Conservation (phyloP, 495 filamentous ascomycete genomes). For the Neurospora sp. region DNA sequence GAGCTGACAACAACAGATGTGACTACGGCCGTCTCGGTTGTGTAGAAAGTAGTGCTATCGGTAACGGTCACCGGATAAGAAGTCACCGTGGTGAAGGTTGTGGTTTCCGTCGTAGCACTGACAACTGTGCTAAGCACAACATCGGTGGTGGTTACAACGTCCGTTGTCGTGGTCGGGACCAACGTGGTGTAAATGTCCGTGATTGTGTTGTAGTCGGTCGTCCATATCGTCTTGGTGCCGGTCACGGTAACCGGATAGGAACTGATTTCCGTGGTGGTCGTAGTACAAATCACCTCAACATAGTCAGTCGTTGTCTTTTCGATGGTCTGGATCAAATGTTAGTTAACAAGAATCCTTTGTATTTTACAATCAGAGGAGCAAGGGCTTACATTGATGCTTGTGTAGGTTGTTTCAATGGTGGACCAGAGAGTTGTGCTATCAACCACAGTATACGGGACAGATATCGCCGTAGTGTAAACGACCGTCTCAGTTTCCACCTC, state of each 20-base stretch:
- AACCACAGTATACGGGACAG: conserved; percentile 5
- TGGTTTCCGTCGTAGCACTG: conserved; percentile 20
- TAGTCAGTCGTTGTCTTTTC: not conserved
- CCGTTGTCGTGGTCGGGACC: conserved; percentile 16
- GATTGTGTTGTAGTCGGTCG: conserved; percentile 8
- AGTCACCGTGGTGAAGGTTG: conserved; percentile 7
- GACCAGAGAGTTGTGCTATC: conserved; percentile 1
- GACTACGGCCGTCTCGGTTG: conserved; percentile 3
- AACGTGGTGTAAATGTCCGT: conserved; percentile 23
- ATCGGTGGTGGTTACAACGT: conserved; percentile 13
- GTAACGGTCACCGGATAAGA: conserved; percentile 14
- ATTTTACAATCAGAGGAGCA: not conserved
- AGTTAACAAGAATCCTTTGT: not conserved
- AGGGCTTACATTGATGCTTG: conserved; percentile 1
- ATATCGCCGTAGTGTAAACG: conserved; percentile 1
- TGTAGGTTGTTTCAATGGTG: conserved; percentile 4
- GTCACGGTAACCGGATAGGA: conserved; percentile 14
- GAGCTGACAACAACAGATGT: conserved; percentile 14
- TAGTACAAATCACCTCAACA: conserved; percentile 5
- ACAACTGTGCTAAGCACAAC: conserved; percentile 4
- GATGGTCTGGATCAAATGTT: not conserved
- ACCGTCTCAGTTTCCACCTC: conserved; percentile 3
- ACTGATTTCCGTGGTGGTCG: conserved; percentile 1
- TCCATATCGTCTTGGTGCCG: conserved; percentile 19
- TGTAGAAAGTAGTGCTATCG: conserved; percentile 14